Conservation (phyloP, 1,139 yeast genomes). For the Saccharomyces uvarum region DNA sequence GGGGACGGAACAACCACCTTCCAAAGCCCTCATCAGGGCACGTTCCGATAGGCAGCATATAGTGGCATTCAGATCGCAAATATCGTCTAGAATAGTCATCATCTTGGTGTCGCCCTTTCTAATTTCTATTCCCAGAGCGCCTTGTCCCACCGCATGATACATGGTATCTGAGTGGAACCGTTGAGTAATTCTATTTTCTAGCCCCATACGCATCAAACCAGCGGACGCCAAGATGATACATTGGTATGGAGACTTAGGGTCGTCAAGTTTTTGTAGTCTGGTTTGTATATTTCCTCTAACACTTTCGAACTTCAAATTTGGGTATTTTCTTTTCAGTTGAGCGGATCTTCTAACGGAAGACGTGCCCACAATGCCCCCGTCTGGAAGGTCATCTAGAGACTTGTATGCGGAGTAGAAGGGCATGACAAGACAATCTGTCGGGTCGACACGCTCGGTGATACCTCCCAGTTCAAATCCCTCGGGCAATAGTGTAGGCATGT, state of each 20-base stretch:
- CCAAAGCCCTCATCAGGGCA: slow-evolving; percentile 74
- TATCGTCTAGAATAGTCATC: slow-evolving; percentile 49
- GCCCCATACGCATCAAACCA: slow-evolving; percentile 68
- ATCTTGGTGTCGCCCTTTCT: slow-evolving; percentile 58
- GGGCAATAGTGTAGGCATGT: slow-evolving; percentile 88
- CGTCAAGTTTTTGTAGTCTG: slow-evolving; percentile 60
- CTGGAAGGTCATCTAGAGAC: slow-evolving; percentile 65
- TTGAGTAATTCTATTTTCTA: slow-evolving; percentile 62
- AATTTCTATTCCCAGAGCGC: slow-evolving; percentile 90
- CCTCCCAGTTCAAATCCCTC: slow-evolving; percentile 87
- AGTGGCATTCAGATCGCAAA: slow-evolving; percentile 63
- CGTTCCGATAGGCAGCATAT: slow-evolving; percentile 87
- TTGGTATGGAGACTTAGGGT: slow-evolving; percentile 53
- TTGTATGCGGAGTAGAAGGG: slow-evolving; percentile 55
- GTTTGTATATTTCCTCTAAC: slow-evolving; percentile 88
- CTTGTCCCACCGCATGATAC: slow-evolving; percentile 97
- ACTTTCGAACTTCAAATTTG: slow-evolving; percentile 56
- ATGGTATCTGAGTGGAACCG: slow-evolving; percentile 71
- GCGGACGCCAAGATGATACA: slow-evolving; percentile 90
- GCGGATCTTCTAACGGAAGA: slow-evolving; percentile 92
- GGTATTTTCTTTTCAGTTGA: slow-evolving; percentile 53
- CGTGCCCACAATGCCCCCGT: slow-evolving; percentile 84
- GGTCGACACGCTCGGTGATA: slow-evolving; percentile 78
- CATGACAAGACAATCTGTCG: slow-evolving; percentile 92
- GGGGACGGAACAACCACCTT: slow-evolving; percentile 98